Evolutionary conservation across 2,329 filamentous ascomycete genomes (phyloP), one percentile per base, ranked within the genome.

Genomic region (Trichoderma endophyticum): DNA sequence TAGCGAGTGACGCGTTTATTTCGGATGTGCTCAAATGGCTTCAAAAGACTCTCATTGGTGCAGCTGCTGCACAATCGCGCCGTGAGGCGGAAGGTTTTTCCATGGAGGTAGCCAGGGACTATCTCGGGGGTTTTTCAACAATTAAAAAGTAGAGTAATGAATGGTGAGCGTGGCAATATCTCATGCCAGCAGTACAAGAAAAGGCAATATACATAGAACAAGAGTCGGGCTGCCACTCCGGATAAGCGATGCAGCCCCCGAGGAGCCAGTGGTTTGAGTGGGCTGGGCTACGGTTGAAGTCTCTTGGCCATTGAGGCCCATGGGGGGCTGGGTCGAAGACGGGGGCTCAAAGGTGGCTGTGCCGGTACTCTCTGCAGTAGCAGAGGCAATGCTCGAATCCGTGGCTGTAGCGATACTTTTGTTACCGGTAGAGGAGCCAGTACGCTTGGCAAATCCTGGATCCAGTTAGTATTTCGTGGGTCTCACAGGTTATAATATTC

Each of bases 101-200:
- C 21, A 34, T 61, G 57, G 56, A 43, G 14, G 36, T 54, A 24
- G 39, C 67, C 57, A 51, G 32, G 39, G 28, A 54, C 39, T 62
- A 69, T 62, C 21, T 62, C 57, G 67, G 18, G 15, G 18, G 12
- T 12, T 14, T 14, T 61, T 8, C 21, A 57, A 51, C 36, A 56
- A 66, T 54, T 54, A 60, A 51, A 30, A 60, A 26, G 18, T 39
- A 51, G 6, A 69, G n/a, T 32, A 69, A n/a, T 12, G n/a, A 69
- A 32, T 4, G 36, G 1, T 26, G 39, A 62, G 39, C 39, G 9
- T 61, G 36, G 67, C 14, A 64, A 5, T 57, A 21, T 64, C 57
- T 71, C 68, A 71, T 64, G 43, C 60, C 60, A 71, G 60, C 60
- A 71, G 18, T 64, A 64, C 61, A 64, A 71, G 24, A 34, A 71